Evolutionary conservation across 345 rosid genomes (phyloP), one percentile per base, ranked within the genome.

Genomic region (Rhizophora apiculata): DNA sequence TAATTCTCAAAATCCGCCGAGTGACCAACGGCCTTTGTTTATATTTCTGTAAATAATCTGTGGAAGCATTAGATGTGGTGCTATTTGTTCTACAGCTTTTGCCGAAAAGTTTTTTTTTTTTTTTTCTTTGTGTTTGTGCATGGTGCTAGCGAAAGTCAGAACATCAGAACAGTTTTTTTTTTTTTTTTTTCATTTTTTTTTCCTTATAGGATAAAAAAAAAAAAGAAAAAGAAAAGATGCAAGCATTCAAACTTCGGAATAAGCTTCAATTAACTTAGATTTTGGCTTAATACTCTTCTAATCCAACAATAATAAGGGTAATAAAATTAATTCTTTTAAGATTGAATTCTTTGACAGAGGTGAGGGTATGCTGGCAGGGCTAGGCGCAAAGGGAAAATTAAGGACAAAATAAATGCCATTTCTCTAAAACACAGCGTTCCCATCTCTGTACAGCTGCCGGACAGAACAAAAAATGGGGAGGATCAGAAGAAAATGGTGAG

Each of bases 371-470:
- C 6, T n/a, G 51, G 66, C 63, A 67, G 65, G 8, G 63, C 57
- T 63, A 66, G 65, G 13, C 20, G 24, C 6, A 61, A 31, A 36
- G 16, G 3, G 15, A 16, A n/a, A 46, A 39, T 10, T 10, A 10
- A 20, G 4, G 54, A n/a, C 55, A 61, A 64, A 64, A 43, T 27
- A 53, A 74, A 26, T 2, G 20, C 20, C 29, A 21, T 58, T 59
- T 36, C 67, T 69, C 63, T 39, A 39, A 22, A 58, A n/a, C 58
- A 1, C 36, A 21, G 1, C 29, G 13, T 55, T 5, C 78, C 68
- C 29, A n/a, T 27, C 37, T 32, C 67, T 73, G 56, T 62, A 68
- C 77, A 74, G 2, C 37, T 74, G 29, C 16, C 11, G 18, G 34
- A 62, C 68, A 62, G 60, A 70, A 76, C 39, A 30, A 56, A 56